Base-by-base conservation (phyloP, 768 basidiomycete species). In the Trametes cubensis region DNA sequence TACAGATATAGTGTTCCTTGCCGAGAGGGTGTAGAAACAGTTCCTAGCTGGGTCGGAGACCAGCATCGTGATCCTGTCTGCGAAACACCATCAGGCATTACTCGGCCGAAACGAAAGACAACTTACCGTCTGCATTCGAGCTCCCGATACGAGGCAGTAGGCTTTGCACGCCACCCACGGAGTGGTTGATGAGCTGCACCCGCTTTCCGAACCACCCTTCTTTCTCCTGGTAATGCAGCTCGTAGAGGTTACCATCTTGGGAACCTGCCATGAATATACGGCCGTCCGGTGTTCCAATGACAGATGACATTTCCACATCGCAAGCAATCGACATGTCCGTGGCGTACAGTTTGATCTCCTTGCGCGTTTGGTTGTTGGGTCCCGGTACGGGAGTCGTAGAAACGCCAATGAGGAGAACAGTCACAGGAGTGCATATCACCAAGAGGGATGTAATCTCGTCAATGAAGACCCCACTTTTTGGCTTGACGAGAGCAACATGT, bases 121-220 rank as follows among this genome's bases (percentile, higher is more conserved):
- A 61, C 50, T 52, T 42, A 94, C 93, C 90, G 72, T 92, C 87
- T 39, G 79, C 70, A 58, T 77, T 83, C 6, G 85, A 76, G 13
- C 84, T 78, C 26, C 88, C 79, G 66, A 95, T 85, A 21, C 87
- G 82, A 48, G 94, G 94, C 25, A 95, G 79, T 53, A 94, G 80
- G 70, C 90, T 93, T 66, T 87, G 85, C 57, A 93, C 80, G 17
- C 88, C 83, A 45, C 90, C 85, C 42, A 91, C 81, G 20, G 94
- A 92, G 70, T 95, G 92, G 68, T 97, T 96, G 71, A 92, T 81
- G 56, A 98, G 80, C 66, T 90, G 86, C 21, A 92, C 85, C 52
- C 87, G 83, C 73, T 94, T 93, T 46, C 87, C 89, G 76, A 97
- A 96, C 94, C 94, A 96, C 0, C 91, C 89, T 69, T 95, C 92